Base-by-base conservation (phyloP, 371 early-diverging fungal species). In the Basidiobolus meristosporus region DNA sequence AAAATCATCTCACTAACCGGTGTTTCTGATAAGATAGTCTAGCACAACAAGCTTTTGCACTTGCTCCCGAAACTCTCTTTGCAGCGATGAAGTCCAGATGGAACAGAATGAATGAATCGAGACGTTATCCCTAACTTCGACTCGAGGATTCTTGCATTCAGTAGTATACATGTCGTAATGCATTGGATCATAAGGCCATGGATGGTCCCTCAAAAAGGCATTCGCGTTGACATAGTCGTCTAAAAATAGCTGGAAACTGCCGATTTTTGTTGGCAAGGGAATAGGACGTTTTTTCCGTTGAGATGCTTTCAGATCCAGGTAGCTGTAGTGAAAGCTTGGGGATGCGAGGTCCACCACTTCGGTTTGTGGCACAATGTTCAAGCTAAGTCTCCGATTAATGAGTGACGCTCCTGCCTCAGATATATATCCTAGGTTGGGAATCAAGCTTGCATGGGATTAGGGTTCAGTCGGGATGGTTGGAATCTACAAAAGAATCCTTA, bases 11-110 rank as follows among this genome's bases (percentile, higher is more conserved):
- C 12, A 20, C 16, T 7, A 0, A 70, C 71, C 90, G 31, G 90
- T 91, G 47, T 91, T 89, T 14, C 92, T 68, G 33, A 89, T 86
- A 36, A 89, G 61, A 58, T 86, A 89, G 45, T 91, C 91, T 16
- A 91, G 58, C 7, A 84, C 61, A 7, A 82, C 74, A 43, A 91
- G 59, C 36, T 77, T 69, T 54, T 89, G 85, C 54, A 91, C 82
- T 36, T 87, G 77, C 42, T 63, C 63, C 33, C 68, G 68, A 53
- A 90, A 90, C 50, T 81, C 73, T 15, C 51, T 48, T 41, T 76
- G 77, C 10, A 77, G 50, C 9, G 49, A 50, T 7, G 53, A 57
- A 6, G 73, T 71, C 86, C 86, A 90, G n/a, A n/a, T n/a, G n/a
- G n/a, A n/a, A n/a, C n/a, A n/a, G n/a, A n/a, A n/a, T n/a, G n/a